These are phyloP conservation scores for Botryotinia narcissicola DNA, from an alignment of 2,329 filamentous ascomycete species.

Conservation along the genomic window DNA sequence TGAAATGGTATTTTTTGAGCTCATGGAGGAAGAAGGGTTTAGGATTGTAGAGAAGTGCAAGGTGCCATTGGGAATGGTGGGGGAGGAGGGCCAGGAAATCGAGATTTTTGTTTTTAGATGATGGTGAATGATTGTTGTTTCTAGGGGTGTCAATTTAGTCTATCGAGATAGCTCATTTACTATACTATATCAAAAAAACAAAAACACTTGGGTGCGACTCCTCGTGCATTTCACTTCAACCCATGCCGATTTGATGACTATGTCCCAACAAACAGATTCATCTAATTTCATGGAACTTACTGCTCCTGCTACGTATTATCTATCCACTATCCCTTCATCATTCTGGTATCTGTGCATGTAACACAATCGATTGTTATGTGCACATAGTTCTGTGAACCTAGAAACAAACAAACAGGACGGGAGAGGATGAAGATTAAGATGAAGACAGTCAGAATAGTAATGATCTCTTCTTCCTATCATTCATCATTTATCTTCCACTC, in stretches of 20 bases:
- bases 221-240: neutral
- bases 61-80: slow-evolving; percentile 30
- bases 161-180: neutral
- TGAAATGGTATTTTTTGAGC: slow-evolving; percentile 63
- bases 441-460: neutral
- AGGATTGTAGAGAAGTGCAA: slow-evolving; percentile 25
- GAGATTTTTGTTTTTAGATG: slow-evolving; percentile 35
- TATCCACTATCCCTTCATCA: neutral
- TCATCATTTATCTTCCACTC: neutral
- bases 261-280: neutral
- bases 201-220: neutral
- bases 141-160: neutral
- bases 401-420: neutral
- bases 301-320: neutral
- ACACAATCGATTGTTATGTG: neutral
- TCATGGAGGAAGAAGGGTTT: slow-evolving; percentile 46
- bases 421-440: neutral
- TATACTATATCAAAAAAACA: neutral
- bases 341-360: neutral
- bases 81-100: slow-evolving; percentile 34
- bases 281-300: neutral
- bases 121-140: neutral
- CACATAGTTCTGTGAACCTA: neutral
- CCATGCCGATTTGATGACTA: neutral
- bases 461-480: neutral